Evolutionary conservation across 495 filamentous ascomycete species (phyloP), one percentile per base, ranked within the genome.

Genomic region (Glonium stellatum): DNA sequence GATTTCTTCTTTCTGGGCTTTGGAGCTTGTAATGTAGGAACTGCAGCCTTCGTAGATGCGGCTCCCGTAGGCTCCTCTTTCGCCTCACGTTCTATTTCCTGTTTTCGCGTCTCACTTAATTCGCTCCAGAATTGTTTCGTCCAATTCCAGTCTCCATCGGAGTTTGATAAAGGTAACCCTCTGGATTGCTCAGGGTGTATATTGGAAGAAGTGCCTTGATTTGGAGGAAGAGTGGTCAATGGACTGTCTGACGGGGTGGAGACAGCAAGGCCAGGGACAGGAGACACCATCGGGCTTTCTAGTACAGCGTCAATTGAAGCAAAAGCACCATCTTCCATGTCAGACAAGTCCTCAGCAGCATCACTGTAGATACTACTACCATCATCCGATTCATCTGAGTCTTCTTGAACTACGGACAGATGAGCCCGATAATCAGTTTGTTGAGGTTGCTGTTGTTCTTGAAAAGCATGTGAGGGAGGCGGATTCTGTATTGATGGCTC

Each of bases 281-380:
- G 49, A 19, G 57, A 23, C 25, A 46, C 35, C 12, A 67, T 61
- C 5, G 85, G 81, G 52, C 79, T 84, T 54, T 91, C 85, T 1
- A 95, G 78, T 46, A 95, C 85, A 27, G 91, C 91, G 73, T 95
- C 83, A 48, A 96, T 82, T 12, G 89, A 95, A 50, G 86, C 80
- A 71, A 91, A 96, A 0, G 87, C 88, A 62, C 85, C 83, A 5
- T 84, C 85, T 42, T 87, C 85, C 15, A 77, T 53, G 27, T 92
- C 83, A 0, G 80, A 78, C 1, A 87, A 73, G 55, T 90, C 87
- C 67, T 96, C 91, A 44, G 85, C 85, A 1, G 91, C 91, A 78
- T 96, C 91, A 67, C 88, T 93, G 71, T 92, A 96, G 50, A 92
- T 79, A 71, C 87, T 92, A 34, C 78, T 75, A 25, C 77, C 76